Evolutionary conservation across 805 yeast species (phyloP), one percentile per base, ranked within the genome.

Genomic region (Sugiyamaella americana): DNA sequence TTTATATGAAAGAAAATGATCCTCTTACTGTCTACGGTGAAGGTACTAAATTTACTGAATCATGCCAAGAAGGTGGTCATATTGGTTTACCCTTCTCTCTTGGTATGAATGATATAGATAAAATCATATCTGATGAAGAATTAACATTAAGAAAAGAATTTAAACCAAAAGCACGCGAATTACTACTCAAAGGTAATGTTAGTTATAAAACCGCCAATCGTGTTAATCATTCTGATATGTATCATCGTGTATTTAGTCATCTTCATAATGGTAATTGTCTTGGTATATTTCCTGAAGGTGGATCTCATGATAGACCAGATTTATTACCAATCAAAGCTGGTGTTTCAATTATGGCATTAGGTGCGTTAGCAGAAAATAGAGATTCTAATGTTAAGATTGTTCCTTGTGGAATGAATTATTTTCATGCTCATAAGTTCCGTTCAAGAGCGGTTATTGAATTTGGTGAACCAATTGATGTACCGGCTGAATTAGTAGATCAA

Each of bases 231-330:
- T 76, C 86, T 16, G 71, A 73, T 39, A 96, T 93, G 46, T 93
- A 87, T 65, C 77, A 84, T 46, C 74, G 76, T 52, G 98, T 93
- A 2, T 93, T 89, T 63, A 78, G 82, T 42, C 96, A 87, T 63
- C 72, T 93, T 52, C 75, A 86, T 17, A 74, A 78, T 49, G 88
- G 93, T 37, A 79, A 85, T 47, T 86, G 94, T 52, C 67, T 93
- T 30, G 98, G 98, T 8, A 86, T 93, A 39, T 93, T 88, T 69
- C 97, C 98, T 5, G 98, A 93, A 70, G 98, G 98, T 49, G 98
- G 98, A 1, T 87, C 96, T 10, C 98, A 91, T 60, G 98, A 91
- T 64, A 74, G 98, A 55, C 81, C 98, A 0, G 94, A 87, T 52
- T 67, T 91, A 55, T 72, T 91, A 43, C 98, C 98, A 0, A 70